Evolutionary conservation across 306 rosid species (phyloP).

Genomic region (Fragaria iinumae): DNA sequence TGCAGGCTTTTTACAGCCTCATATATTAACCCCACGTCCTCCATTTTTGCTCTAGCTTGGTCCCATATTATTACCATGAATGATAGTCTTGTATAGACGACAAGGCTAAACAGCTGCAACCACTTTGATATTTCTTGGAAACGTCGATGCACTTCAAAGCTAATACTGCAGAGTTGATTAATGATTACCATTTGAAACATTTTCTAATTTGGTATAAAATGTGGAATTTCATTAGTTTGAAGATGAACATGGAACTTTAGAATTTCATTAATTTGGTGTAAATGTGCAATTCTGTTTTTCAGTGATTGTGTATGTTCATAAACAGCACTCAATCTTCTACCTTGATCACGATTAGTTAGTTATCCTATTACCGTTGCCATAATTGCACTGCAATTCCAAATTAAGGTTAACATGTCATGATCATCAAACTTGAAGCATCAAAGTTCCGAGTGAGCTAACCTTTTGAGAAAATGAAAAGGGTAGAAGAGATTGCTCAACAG

Average conservation of each 20-base stretch:
- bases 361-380: not conserved
- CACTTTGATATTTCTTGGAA: not conserved
- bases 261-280: not conserved
- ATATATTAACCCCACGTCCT: not conserved
- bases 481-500: conserved; percentile 16
- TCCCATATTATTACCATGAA: not conserved
- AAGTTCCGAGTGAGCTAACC: not conserved
- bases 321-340: not conserved
- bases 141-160: not conserved
- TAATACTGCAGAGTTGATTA: not conserved
- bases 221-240: not conserved
- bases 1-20: not conserved
- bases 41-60: not conserved
- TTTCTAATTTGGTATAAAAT: not conserved
- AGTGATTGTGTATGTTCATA: not conserved
- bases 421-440: conserved; percentile 2
- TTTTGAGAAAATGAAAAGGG: not conserved
- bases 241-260: not conserved
- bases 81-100: not conserved
- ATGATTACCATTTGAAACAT: not conserved
- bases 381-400: not conserved
- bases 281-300: not conserved
- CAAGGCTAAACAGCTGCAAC: not conserved
- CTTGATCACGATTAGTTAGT: conserved; percentile 2
- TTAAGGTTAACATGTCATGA: conserved; percentile 12